Conservation (phyloP, 768 basidiomycete species). For the Clitopilus passeckerianus region DNA sequence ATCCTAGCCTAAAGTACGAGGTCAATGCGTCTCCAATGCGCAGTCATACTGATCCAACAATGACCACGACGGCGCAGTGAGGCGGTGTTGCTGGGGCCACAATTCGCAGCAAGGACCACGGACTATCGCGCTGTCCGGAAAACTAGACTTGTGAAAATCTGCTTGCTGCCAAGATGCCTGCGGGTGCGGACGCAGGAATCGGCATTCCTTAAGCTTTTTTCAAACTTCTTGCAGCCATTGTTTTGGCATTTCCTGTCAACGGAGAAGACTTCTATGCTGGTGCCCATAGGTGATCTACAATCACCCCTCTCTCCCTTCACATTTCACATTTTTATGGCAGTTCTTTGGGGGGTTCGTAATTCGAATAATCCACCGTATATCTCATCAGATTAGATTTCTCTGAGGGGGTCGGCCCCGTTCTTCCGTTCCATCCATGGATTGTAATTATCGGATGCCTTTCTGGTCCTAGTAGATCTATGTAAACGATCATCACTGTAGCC, state of each 20-base stretch:
- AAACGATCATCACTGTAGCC: background rate
- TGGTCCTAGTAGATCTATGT: background rate
- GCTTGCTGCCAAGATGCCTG: background rate
- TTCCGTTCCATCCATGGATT: background rate
- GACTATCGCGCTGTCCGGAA: too few relatives aligned
- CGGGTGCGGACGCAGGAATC: background rate
- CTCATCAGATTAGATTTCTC: background rate
- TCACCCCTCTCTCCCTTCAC: background rate
- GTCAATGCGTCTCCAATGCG: background rate
- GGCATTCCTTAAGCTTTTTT: background rate
- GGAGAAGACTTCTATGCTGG: background rate
- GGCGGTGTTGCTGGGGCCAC: background rate
- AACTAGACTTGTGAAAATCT: background rate
- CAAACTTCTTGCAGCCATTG: background rate
- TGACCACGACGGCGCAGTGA: background rate
- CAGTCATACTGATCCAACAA: background rate
- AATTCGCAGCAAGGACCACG: background rate
- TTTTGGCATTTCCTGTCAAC: background rate
- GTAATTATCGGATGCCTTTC: background rate
- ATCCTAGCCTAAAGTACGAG: background rate
- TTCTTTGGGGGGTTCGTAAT: too few relatives aligned
- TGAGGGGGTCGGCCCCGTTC: background rate
- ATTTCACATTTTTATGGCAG: background rate
- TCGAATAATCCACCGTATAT: background rate
- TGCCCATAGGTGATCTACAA: background rate